phyloP scores from a whole-genome alignment of 495 filamentous ascomycete genomes.

The Penicillium psychrofluorescens region DNA sequence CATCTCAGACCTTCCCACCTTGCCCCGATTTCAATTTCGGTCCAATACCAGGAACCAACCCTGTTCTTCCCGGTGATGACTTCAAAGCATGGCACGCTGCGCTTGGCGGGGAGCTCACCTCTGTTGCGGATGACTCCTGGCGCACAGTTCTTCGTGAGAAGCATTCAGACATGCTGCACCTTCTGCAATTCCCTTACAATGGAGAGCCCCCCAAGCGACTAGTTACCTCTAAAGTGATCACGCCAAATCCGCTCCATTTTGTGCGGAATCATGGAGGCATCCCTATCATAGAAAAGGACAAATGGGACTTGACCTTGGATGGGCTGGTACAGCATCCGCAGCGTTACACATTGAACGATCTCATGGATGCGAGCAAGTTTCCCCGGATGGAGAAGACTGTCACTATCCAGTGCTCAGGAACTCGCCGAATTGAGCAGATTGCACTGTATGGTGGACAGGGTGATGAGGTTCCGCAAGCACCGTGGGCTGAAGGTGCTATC shows the following conservation, averaged over 20 bases:
- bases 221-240: constrained; percentile 45
- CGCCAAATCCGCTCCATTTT: constrained; percentile 52
- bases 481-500: constrained; percentile 62
- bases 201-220: constrained; percentile 53
- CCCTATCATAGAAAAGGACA: constrained; percentile 49
- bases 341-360: constrained; percentile 44
- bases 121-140: constrained; percentile 51
- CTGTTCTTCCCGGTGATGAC: constrained; percentile 52
- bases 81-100: constrained; percentile 63
- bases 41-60: constrained; percentile 55
- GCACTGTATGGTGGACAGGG: constrained; percentile 54
- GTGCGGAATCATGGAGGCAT: constrained; percentile 65
- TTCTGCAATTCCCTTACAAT: constrained; percentile 66
- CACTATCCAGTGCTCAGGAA: constrained; percentile 64
- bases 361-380: constrained; percentile 49
- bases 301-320: constrained; percentile 44
- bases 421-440: constrained; percentile 62
- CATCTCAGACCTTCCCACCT: constrained; percentile 47
- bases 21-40: constrained; percentile 54
- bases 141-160: constrained; percentile 52
- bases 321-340: constrained; percentile 52
- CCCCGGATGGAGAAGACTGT: constrained; percentile 47
- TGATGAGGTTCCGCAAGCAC: constrained; percentile 62
- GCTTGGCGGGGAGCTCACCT: constrained; percentile 40
- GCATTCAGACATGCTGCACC: constrained; percentile 56